Conservation (phyloP, 257 asterid species). For the Solanum raphanifolium region DNA sequence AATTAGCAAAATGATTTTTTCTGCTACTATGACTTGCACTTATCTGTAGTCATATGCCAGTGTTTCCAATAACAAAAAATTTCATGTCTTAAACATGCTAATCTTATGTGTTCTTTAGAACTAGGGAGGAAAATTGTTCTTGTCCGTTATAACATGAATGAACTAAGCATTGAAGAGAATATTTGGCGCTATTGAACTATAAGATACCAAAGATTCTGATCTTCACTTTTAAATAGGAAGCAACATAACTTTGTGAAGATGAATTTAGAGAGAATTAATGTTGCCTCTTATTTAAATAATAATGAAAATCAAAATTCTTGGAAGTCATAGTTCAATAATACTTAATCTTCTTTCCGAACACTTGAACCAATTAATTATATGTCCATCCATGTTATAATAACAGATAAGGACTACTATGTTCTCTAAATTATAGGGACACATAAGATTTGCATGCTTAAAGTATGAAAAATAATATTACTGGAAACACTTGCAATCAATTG, state of each 20-base stretch:
- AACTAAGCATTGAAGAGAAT: slow-evolving; percentile 11
- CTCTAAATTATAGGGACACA: slow-evolving; percentile 30
- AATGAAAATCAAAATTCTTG: not conserved
- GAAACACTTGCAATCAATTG: slow-evolving; percentile 44
- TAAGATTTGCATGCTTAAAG: slow-evolving; percentile 9
- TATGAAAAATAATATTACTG: slow-evolving; percentile 22
- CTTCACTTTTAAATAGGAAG: too few relatives aligned
- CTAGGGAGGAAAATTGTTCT: slow-evolving; percentile 27
- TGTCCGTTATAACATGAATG: slow-evolving; percentile 39
- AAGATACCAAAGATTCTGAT: too few relatives aligned
- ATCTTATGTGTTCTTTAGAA: slow-evolving; percentile 29
- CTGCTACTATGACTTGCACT: too few relatives aligned
- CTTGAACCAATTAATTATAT: slow-evolving; percentile 24
- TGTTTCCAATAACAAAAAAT: too few relatives aligned
- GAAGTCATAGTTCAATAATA: slow-evolving; percentile 24
- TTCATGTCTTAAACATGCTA: slow-evolving; percentile 52
- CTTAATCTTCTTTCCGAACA: slow-evolving; percentile 27
- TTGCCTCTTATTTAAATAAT: not conserved
- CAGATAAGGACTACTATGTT: not conserved
- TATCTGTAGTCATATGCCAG: too few relatives aligned
- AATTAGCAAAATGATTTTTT: too few relatives aligned
- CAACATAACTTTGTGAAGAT: too few relatives aligned
- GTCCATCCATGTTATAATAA: slow-evolving; percentile 26
- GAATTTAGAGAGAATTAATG: too few relatives aligned
- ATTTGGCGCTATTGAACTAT: too few relatives aligned